Percentiles rank a stretch among this genome's conserved stretches.
These are phyloP conservation scores for Mucor plumbeus DNA, from an alignment of 371 early-diverging fungal genomes.

Conservation along the genomic window DNA sequence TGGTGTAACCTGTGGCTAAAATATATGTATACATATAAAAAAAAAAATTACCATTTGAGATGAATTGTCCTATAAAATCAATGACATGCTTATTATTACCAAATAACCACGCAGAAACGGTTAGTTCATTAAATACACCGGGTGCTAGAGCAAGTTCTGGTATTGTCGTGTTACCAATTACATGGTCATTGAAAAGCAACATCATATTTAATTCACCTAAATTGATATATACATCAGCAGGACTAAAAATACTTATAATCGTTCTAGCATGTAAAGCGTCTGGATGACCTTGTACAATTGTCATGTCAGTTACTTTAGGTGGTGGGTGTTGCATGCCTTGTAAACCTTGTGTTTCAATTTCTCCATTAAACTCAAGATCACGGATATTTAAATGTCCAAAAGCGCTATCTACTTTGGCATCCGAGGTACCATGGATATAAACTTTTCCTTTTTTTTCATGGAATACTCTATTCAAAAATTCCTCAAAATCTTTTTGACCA, in stretches of 20 bases:
- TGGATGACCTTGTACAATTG: slow-evolving; percentile 33
- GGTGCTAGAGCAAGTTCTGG: slow-evolving; percentile 32
- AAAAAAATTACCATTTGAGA: slow-evolving; percentile 37
- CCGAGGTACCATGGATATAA: slow-evolving; percentile 46
- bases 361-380: slow-evolving; percentile 47
- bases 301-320: slow-evolving; percentile 39
- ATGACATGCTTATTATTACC: slow-evolving; percentile 24
- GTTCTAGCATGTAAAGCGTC: slow-evolving; percentile 37
- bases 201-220: slow-evolving; percentile 40
- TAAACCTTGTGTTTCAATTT: slow-evolving; percentile 43
- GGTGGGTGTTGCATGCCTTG: slow-evolving; percentile 47
- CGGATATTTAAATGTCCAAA: slow-evolving; percentile 46
- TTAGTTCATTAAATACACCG: slow-evolving; percentile 27
- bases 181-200: slow-evolving; percentile 30
- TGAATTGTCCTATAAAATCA: slow-evolving; percentile 45
- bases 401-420: slow-evolving; percentile 44
- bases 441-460: slow-evolving; percentile 30
- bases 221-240: slow-evolving; percentile 46
- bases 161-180: slow-evolving; percentile 45
- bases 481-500: slow-evolving; percentile 50
- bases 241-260: slow-evolving; percentile 37
- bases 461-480: slow-evolving; percentile 26
- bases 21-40: no score
- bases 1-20: slow-evolving; percentile 6
- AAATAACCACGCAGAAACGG: slow-evolving; percentile 29